Base-by-base conservation (phyloP, 2,329 filamentous ascomycete species). In the Pyrenophora teres region DNA sequence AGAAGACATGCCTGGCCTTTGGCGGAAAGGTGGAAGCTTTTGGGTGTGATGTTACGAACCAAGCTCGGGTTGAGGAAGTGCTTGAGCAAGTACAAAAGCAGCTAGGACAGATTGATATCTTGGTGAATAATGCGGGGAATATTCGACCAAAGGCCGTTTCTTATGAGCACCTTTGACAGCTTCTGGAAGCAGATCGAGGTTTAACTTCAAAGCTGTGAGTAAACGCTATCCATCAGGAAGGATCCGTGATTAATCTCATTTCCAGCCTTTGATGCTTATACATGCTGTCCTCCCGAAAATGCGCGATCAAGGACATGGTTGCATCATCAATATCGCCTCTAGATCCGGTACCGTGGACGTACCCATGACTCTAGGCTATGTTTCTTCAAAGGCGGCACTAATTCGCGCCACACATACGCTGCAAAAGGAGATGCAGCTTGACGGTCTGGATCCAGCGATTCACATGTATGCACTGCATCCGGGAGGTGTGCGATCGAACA, bases 121-220 rank as follows among this genome's bases (percentile, higher is more conserved):
- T 70, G 0, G 62, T 70, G 6, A 70, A 70, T 46, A 70, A 69
- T 38, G 67, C 66, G 0, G 67, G 67, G 67, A 0, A 65, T 70
- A 10, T 41, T 69, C 2, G 56, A 64, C 27, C 64, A 67, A 32
- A 40, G 67, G 13, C 67, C 67, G 0, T 58, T 64, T 13, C 45
- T 70, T 2, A 70, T 70, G 66, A 56, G 60, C 5, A 59, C 46
- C 1, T 67, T 70, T 38, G 51, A 63, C 2, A 25, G 23, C 0
- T 70, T 70, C 43, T 70, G 67, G 67, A 50, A 59, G 25, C 63
- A 68, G 42, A 68, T 70, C 15, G 67, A 70, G 42, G 67, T 70
- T 70, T 25, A 70, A 69, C 31, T 69, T 70, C 44, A 70, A 70
- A 53, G 67, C 54, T 4, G 63, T 53, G 42, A 46, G 38, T 0